A percentile compares a stretch with the other conserved stretches of the same genome.
phyloP scores from a whole-genome alignment of 2,329 filamentous ascomycete species.

The Sphaerulina musiva region DNA sequence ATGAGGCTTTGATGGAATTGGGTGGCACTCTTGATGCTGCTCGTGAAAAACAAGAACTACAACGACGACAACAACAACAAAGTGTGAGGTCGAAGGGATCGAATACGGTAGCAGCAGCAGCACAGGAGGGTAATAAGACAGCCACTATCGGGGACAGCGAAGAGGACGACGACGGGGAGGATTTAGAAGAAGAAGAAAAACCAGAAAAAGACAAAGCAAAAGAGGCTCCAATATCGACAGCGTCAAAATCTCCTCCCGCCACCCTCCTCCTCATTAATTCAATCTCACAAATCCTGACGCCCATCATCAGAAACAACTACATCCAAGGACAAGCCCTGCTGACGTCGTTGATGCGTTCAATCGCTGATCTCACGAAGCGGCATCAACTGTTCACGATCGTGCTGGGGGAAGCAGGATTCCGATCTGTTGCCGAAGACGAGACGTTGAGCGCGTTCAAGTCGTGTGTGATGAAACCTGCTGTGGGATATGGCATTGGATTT shows the following conservation, averaged over 20 bases:
- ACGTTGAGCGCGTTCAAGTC: slow-evolving; percentile 39
- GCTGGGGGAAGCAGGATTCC: slow-evolving; percentile 10
- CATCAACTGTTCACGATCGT: slow-evolving; percentile 35
- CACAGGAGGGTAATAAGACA: too few species aligned
- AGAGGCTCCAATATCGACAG: neutral
- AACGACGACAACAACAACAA: neutral
- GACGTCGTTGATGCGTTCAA: slow-evolving; percentile 37
- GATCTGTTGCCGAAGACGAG: slow-evolving; percentile 18
- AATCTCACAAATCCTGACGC: slow-evolving; percentile 25
- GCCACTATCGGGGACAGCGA: slow-evolving; percentile 19
- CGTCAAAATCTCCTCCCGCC: neutral
- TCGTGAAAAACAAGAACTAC: too few species aligned
- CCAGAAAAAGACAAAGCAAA: neutral
- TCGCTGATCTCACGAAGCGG: slow-evolving; percentile 36
- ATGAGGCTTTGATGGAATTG: slow-evolving; percentile 43
- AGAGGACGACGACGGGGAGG: slow-evolving; percentile 36
- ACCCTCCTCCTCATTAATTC: slow-evolving; percentile 27
- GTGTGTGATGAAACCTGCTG: slow-evolving; percentile 33
- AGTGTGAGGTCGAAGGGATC: neutral
- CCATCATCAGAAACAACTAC: slow-evolving; percentile 28
- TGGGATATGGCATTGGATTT: slow-evolving; percentile 35
- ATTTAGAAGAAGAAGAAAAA: slow-evolving; percentile 34
- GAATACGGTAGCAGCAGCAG: neutral
- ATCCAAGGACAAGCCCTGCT: slow-evolving; percentile 37
- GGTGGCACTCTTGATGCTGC: slow-evolving; percentile 28